Conservation (phyloP, 805 yeast genomes). For the Teunomyces aglyptinius region DNA sequence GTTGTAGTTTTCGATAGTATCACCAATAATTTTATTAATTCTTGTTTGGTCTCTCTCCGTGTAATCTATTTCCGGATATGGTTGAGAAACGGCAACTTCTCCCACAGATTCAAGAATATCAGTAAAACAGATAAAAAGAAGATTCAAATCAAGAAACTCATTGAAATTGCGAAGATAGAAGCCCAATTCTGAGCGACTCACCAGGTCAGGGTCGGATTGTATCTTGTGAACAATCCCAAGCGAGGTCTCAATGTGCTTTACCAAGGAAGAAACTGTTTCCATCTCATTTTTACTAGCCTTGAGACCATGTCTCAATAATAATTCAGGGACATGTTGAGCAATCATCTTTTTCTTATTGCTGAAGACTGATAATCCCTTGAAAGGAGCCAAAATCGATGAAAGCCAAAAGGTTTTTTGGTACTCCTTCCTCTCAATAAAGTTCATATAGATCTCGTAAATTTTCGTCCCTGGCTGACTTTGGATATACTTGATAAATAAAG, state of each 20-base stretch:
- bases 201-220: constrained; percentile 11
- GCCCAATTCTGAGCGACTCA: constrained; percentile 60
- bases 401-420: constrained; percentile 43
- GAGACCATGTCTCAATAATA: constrained; percentile 66
- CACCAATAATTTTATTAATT: not conserved
- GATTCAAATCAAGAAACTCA: constrained; percentile 46
- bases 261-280: constrained; percentile 47
- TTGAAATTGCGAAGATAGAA: constrained; percentile 53
- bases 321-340: constrained; percentile 41
- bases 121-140: constrained; percentile 36
- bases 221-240: constrained; percentile 17
- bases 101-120: constrained; percentile 21
- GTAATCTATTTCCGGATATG: constrained; percentile 3
- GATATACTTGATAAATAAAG: constrained; percentile 14
- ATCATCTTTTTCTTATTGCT: constrained; percentile 38
- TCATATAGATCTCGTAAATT: not conserved
- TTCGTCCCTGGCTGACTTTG: not conserved
- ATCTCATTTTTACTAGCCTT: constrained; percentile 60
- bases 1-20: constrained; percentile 26
- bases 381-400: constrained; percentile 49
- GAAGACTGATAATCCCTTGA: constrained; percentile 37
- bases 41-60: not conserved
- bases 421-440: not conserved
- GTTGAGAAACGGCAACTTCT: not conserved
- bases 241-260: constrained; percentile 26